These are phyloP conservation scores for Tuber indicum DNA, from an alignment of 495 filamentous ascomycete species.

Conservation along the genomic window DNA sequence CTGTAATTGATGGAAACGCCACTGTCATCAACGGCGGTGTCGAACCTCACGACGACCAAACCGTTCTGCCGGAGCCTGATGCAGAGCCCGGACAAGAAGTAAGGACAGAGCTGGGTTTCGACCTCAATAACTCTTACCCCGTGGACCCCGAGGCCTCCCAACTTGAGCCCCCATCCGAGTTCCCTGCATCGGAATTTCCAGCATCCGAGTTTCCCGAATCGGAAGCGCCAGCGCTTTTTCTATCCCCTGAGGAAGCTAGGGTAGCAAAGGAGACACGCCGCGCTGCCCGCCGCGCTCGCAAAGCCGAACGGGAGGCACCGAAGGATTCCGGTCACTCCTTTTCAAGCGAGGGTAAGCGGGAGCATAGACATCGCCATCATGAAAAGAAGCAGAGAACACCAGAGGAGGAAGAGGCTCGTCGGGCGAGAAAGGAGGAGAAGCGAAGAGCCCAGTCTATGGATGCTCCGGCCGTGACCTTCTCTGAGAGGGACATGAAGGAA, in stretches of 20 bases:
- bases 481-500: slow-evolving; percentile 11
- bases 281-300: slow-evolving; percentile 26
- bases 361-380: slow-evolving; percentile 13
- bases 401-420: slow-evolving; percentile 32
- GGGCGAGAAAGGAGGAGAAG: slow-evolving; percentile 33
- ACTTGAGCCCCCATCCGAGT: neutral
- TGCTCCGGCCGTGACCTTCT: slow-evolving; percentile 7
- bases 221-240: neutral
- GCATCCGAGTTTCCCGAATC: slow-evolving; percentile 2
- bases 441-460: slow-evolving; percentile 23
- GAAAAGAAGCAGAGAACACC: slow-evolving; percentile 25
- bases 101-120: neutral
- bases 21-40: neutral
- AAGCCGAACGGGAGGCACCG: slow-evolving; percentile 21
- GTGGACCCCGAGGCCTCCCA: neutral
- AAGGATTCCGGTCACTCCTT: slow-evolving; percentile 36
- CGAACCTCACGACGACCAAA: neutral
- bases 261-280: slow-evolving; percentile 28
- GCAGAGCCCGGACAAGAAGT: neutral
- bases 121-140: neutral
- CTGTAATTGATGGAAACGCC: neutral
- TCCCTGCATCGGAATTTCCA: neutral
- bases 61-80: neutral
- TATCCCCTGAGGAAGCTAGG: slow-evolving; percentile 21
- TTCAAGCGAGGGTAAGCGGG: slow-evolving; percentile 32